Evolutionary conservation across 129 eudicot species (phyloP), one percentile per base, ranked within the genome.

Genomic region (Calendula officinalis): DNA sequence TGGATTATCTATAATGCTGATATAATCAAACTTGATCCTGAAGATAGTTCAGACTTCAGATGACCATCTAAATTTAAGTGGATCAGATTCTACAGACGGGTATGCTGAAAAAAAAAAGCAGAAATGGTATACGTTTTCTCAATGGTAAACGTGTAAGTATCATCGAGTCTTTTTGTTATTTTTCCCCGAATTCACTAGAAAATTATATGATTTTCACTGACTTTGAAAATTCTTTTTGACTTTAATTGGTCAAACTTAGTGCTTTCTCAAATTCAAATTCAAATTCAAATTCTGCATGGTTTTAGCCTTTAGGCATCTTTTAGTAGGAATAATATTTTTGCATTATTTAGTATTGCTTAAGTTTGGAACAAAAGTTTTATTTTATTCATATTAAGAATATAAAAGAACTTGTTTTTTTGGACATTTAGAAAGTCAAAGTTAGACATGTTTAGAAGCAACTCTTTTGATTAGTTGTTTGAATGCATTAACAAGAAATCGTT

Each of bases 1-100:
- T 91, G 98, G 98, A 17, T 91, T 14, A 69, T 91, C 1, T 75
- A 78, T 15, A 59, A 87, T 46, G 84, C 90, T 0, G 85, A 84
- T 43, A 68, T 90, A 51, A 82, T 91, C 50, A 79, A 80, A 63
- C 55, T 90, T 22, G 67, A 69, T 41, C 76, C 83, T 0, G 90
- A 80, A 10, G 86, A 69, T 11, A 56, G 75, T 45, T 80, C 94
- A 15, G 90, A 76, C 11, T 45, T 80, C 94, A 15, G 90, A 76
- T 13, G 94, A 74, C 27, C 4, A 41, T 43, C 12, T 78, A 43
- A 27, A 62, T 13, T 64, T 11, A 49, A 90, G 96, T 11, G 86
- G 77, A 13, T 66, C 92, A 12, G 97, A 82, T 56, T 86, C 97
- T 2, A 82, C 94, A 1, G 90, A 84, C 12, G 96, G 78, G 60